Evolutionary conservation across 2,329 filamentous ascomycete species (phyloP), one percentile per base, ranked within the genome.

Genomic region (Penicillium frequentans): DNA sequence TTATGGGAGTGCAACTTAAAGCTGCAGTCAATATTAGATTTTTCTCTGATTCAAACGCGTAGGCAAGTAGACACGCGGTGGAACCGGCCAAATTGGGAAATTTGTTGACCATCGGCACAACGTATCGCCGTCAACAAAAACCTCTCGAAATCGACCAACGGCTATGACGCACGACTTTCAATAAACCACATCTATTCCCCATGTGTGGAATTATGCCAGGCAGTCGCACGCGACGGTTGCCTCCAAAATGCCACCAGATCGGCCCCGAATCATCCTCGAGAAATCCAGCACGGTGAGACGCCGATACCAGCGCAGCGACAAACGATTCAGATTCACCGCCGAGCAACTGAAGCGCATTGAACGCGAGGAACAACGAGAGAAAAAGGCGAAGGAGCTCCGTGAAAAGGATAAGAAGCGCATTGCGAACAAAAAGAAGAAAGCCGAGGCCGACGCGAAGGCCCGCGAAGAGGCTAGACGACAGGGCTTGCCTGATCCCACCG

Each of bases 351-450:
- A 65, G 27, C 67, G 68, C 14, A 73, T 75, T 46, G 75, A 78
- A 45, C 74, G 77, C 46, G 74, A 78, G 48, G 72, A 79, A 55
- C 72, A 76, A 31, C 71, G 73, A 37, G 70, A 76, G 49, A 67
- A 69, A 11, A 71, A 72, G 45, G 77, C 76, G 0, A 73, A 78
- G 60, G 74, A 67, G 6, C 65, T 75, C 23, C 68, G 69, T 2
- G 73, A 75, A 11, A 67, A 65, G 39, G 73, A 75, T 55, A 72
- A 70, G 56, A 69, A 63, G 52, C 68, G 72, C 7, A 55, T 69
- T 16, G 66, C 67, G 7, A 69, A 72, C 37, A 74, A 73, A 61
- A 75, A 73, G 56, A 71, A 69, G 52, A 72, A 68, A 52, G 67
- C 64, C 0, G 70, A 75, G 56, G 69, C 71, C 49, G 73, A 75